These are phyloP conservation scores for Colletotrichum orchidophilum DNA, from an alignment of 2,329 filamentous ascomycete species.

Conservation along the genomic window DNA sequence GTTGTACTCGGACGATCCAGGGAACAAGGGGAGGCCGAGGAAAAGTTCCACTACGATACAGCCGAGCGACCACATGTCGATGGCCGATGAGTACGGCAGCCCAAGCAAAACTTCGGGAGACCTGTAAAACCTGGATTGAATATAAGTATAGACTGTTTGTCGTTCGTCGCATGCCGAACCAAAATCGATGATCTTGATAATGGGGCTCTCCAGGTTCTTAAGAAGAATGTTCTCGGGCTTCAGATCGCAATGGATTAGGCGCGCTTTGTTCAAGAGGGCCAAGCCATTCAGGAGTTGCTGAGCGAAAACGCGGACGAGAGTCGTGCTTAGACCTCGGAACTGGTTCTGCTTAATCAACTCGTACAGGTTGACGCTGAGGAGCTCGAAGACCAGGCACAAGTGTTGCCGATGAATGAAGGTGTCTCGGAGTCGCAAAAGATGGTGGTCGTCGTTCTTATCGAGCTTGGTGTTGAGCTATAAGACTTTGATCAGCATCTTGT, in stretches of 20 bases:
- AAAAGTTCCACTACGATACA: slow-evolving; percentile 99
- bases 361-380: slow-evolving; percentile 96
- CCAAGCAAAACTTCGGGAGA: slow-evolving; percentile 97
- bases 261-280: slow-evolving; percentile 92
- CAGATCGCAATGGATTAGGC: slow-evolving; percentile 96
- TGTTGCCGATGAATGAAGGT: slow-evolving; percentile 99
- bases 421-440: slow-evolving; percentile 92
- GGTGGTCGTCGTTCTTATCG: slow-evolving; percentile 99
- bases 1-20: slow-evolving; percentile 98
- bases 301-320: slow-evolving; percentile 94
- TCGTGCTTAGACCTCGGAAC: slow-evolving; percentile 96
- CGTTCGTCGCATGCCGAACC: slow-evolving; percentile 98
- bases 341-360: slow-evolving; percentile 99
- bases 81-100: slow-evolving; percentile 95
- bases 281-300: slow-evolving; percentile 95
- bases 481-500: slow-evolving; percentile 16
- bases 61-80: slow-evolving; percentile 99
- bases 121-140: slow-evolving; percentile 97
- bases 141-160: slow-evolving; percentile 99
- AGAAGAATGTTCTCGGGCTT: slow-evolving; percentile 98
- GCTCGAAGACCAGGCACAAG: slow-evolving; percentile 94
- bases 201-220: slow-evolving; percentile 98
- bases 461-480: slow-evolving; percentile 92
- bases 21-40: slow-evolving; percentile 91
- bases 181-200: slow-evolving; percentile 99